phyloP scores from a whole-genome alignment of 768 basidiomycete genomes.

The Russula earlei region DNA sequence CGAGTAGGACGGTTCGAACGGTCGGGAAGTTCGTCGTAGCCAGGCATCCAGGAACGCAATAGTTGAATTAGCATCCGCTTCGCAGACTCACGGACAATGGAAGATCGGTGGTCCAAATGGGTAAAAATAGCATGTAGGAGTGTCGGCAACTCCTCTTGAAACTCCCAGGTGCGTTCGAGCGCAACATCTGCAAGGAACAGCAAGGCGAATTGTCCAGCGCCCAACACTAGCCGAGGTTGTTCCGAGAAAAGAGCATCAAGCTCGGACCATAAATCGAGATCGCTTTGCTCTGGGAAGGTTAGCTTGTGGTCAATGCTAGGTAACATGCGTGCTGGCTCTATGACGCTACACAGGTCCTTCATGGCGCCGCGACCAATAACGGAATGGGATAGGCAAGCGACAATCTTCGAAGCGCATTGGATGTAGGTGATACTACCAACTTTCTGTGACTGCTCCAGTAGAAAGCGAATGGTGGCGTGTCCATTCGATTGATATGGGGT shows the following conservation, averaged over 20 bases:
- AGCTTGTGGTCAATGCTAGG: slow-evolving; percentile 66
- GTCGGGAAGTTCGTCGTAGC: slow-evolving; percentile 65
- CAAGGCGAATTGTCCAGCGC: slow-evolving; percentile 82
- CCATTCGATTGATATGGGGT: slow-evolving; percentile 63
- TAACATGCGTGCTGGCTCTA: slow-evolving; percentile 80
- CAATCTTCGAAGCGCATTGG: slow-evolving; percentile 66
- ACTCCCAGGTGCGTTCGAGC: slow-evolving; percentile 67
- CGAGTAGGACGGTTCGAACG: slow-evolving; percentile 41
- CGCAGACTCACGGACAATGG: slow-evolving; percentile 60
- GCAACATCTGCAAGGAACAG: slow-evolving; percentile 74
- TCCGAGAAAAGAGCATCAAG: slow-evolving; percentile 68
- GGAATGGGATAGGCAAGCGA: slow-evolving; percentile 78
- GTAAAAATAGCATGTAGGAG: slow-evolving; percentile 74
- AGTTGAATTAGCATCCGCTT: slow-evolving; percentile 79
- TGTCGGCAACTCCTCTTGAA: slow-evolving; percentile 55
- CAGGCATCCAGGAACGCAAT: slow-evolving; percentile 71
- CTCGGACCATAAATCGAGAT: slow-evolving; percentile 71
- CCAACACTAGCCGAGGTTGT: slow-evolving; percentile 59
- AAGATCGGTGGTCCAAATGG: slow-evolving; percentile 70
- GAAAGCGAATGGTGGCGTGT: slow-evolving; percentile 69
- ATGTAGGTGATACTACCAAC: slow-evolving; percentile 74
- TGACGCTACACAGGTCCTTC: slow-evolving; percentile 74
- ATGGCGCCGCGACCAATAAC: slow-evolving; percentile 63
- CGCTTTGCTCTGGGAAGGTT: slow-evolving; percentile 48
- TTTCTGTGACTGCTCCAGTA: slow-evolving; percentile 81